Percentiles rank a stretch among this genome's conserved stretches.
Evolutionary conservation across 2,329 filamentous ascomycete species (phyloP).

Genomic region (Ceratocystis eucalypticola): DNA sequence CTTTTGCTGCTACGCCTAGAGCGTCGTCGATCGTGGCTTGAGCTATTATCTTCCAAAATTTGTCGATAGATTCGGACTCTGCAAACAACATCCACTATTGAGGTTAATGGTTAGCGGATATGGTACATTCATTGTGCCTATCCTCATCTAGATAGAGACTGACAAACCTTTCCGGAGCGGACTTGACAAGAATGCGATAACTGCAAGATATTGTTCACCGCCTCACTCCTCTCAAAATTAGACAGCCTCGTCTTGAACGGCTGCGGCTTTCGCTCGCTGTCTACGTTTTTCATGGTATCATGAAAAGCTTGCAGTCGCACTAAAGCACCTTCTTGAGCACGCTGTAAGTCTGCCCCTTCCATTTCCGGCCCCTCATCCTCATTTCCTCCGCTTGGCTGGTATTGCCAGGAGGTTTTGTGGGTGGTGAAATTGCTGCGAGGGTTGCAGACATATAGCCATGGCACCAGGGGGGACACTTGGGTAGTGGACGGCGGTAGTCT

Average conservation of each 20-base stretch:
- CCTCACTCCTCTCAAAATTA: slow-evolving; percentile 35
- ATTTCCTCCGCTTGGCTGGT: slow-evolving; percentile 31
- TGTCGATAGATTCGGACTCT: slow-evolving; percentile 38
- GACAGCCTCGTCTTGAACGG: slow-evolving; percentile 34
- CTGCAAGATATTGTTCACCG: slow-evolving; percentile 42
- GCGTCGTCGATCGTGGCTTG: slow-evolving; percentile 53
- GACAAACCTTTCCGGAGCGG: slow-evolving; percentile 49
- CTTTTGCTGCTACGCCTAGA: slow-evolving; percentile 61
- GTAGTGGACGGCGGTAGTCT: slow-evolving; percentile 57
- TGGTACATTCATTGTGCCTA: neutral
- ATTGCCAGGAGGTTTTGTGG: slow-evolving; percentile 26
- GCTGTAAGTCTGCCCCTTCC: slow-evolving; percentile 32
- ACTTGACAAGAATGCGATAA: slow-evolving; percentile 47
- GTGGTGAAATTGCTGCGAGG: slow-evolving; percentile 35
- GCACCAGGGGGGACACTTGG: slow-evolving; percentile 30
- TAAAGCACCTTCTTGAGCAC: slow-evolving; percentile 40
- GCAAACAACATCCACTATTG: slow-evolving; percentile 63
- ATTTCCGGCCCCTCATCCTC: slow-evolving; percentile 38
- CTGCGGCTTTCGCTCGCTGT: slow-evolving; percentile 26
- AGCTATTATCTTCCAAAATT: slow-evolving; percentile 53
- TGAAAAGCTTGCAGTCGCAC: slow-evolving; percentile 36
- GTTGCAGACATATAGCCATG: slow-evolving; percentile 65
- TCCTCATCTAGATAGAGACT: neutral
- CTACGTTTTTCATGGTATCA: slow-evolving; percentile 37
- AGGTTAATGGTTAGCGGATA: slow-evolving; percentile 1